Percentiles rank a stretch among this genome's conserved stretches.
These are phyloP conservation scores for Leishmania tarentolae DNA, from an alignment of 208 protist species.

Conservation along the genomic window DNA sequence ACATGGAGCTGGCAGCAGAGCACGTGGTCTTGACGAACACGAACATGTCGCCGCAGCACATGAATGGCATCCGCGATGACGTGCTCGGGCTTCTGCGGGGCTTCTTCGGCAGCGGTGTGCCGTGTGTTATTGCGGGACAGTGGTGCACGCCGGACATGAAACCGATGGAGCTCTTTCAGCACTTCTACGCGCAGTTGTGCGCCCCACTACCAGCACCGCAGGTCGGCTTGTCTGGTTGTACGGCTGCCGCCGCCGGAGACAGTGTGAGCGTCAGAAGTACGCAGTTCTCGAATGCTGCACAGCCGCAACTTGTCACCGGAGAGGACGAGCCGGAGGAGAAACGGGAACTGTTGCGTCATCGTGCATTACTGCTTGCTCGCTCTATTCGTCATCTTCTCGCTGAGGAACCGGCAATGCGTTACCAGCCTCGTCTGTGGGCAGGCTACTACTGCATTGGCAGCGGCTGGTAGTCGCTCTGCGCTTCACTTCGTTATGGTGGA, in stretches of 20 bases:
- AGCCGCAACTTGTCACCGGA: not conserved
- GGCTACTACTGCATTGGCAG: conserved; percentile 85
- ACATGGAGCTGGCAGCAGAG: conserved; percentile 86
- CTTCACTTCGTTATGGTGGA: not conserved
- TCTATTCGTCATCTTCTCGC: conserved; percentile 69
- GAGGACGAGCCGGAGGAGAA: conserved; percentile 13
- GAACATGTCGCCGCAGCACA: conserved; percentile 58
- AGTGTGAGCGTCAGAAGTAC: not conserved
- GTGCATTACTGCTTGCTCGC: conserved; percentile 65
- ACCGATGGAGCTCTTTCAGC: conserved; percentile 68
- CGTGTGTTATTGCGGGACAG: conserved; percentile 78
- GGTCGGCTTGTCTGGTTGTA: conserved; percentile 5
- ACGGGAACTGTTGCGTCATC: conserved; percentile 22
- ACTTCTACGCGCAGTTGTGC: conserved; percentile 73
- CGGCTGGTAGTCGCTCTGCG: conserved; percentile 35
- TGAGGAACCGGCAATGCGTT: conserved; percentile 65
- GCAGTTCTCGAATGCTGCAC: not conserved
- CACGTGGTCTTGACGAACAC: conserved; percentile 82
- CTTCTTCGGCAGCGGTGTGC: conserved; percentile 74
- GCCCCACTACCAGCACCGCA: conserved; percentile 13
- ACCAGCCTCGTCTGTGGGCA: conserved; percentile 75
- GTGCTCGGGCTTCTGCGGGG: conserved; percentile 67
- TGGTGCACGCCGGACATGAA: conserved; percentile 93
- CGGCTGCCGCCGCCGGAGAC: not conserved
- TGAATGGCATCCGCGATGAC: conserved; percentile 56